Conservation (phyloP, 139 green algal species). For the Coccomyxa sp. region DNA sequence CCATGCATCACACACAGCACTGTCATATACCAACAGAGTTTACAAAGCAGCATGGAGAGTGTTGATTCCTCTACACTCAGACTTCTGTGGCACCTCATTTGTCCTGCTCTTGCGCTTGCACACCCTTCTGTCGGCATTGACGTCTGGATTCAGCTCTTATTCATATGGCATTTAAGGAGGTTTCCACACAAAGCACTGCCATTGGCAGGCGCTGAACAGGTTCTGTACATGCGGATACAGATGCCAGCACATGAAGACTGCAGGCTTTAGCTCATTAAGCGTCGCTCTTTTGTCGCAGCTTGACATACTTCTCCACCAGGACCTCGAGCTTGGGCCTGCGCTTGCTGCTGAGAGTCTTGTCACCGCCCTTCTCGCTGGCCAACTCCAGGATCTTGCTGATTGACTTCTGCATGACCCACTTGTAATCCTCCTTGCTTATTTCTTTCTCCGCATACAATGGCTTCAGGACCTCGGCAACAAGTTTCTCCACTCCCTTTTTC, state of each 20-base stretch:
- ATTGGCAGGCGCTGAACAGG: too few relatives aligned
- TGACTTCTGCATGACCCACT: constrained; percentile 26
- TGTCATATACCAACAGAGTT: too few relatives aligned
- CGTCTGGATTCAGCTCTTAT: too few relatives aligned
- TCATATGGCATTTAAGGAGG: too few relatives aligned
- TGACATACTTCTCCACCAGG: constrained; percentile 34
- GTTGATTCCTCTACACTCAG: too few relatives aligned
- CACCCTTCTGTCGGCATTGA: too few relatives aligned
- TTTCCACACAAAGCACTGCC: too few relatives aligned
- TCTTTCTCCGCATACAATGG: constrained; percentile 23
- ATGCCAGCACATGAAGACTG: background rate
- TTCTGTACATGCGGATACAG: too few relatives aligned
- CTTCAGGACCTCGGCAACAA: constrained; percentile 24
- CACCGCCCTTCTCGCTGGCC: background rate
- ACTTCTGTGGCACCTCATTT: too few relatives aligned
- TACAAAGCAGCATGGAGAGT: too few relatives aligned
- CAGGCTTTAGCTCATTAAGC: background rate
- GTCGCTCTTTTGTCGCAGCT: background rate
- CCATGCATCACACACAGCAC: too few relatives aligned
- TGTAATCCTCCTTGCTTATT: constrained; percentile 49
- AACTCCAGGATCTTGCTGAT: constrained; percentile 20
- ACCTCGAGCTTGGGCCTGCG: constrained; percentile 19
- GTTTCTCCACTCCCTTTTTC: background rate
- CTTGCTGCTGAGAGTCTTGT: constrained; percentile 12
- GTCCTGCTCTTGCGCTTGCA: too few relatives aligned